These are phyloP conservation scores for Alternaria incomplexa DNA, from an alignment of 2,329 filamentous ascomycete species.

Conservation along the genomic window DNA sequence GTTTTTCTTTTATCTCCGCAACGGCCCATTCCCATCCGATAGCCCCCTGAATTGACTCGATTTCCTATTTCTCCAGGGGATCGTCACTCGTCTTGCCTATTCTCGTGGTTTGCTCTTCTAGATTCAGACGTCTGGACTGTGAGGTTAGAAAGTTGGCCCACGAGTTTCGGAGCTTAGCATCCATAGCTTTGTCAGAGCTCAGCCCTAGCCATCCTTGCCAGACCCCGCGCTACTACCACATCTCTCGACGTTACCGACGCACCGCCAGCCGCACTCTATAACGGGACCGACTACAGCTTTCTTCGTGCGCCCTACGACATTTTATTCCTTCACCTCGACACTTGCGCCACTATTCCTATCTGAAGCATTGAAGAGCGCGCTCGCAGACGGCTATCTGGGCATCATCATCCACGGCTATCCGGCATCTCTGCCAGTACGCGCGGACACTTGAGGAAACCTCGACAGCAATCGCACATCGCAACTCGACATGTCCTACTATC, in stretches of 20 bases:
- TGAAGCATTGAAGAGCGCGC: neutral
- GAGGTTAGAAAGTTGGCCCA: neutral
- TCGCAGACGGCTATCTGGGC: slow-evolving; percentile 6
- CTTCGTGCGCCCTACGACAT: slow-evolving; percentile 5
- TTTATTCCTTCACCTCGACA: neutral
- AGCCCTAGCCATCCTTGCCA: slow-evolving; percentile 16
- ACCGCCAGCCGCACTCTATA: slow-evolving; percentile 21
- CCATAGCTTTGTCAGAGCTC: slow-evolving; percentile 10
- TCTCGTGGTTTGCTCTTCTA: neutral
- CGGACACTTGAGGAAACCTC: slow-evolving; percentile 4
- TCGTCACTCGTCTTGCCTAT: neutral
- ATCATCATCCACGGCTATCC: slow-evolving; percentile 20
- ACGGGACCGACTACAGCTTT: slow-evolving; percentile 5
- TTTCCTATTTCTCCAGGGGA: slow-evolving; percentile 1
- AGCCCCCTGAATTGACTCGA: slow-evolving; percentile 4
- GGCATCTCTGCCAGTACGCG: slow-evolving; percentile 14
- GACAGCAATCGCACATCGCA: slow-evolving; percentile 8
- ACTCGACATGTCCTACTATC: slow-evolving; percentile 49
- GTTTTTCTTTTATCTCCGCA: slow-evolving; percentile 6
- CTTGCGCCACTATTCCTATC: neutral
- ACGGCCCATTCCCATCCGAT: neutral
- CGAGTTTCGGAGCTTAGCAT: slow-evolving; percentile 1
- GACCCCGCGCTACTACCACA: slow-evolving; percentile 19
- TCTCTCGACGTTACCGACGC: slow-evolving; percentile 9
- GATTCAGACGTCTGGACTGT: neutral